phyloP scores from a whole-genome alignment of 345 rosid species.

The Excoecaria cochinchinensis region DNA sequence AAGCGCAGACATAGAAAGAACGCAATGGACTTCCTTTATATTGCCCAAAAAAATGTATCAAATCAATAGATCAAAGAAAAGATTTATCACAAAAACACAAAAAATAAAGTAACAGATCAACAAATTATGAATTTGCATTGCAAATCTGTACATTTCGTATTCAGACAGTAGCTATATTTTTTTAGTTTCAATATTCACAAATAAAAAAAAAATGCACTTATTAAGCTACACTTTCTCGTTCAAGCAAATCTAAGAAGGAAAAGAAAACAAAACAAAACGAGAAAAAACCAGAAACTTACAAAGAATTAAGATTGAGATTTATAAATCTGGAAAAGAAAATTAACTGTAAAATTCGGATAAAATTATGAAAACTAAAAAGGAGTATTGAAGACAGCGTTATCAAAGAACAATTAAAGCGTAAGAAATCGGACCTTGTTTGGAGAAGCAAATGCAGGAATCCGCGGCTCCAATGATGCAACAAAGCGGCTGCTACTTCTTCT shows the following conservation, averaged over 20 bases:
- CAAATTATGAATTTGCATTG: not conserved
- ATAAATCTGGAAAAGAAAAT: not conserved
- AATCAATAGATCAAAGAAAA: not conserved
- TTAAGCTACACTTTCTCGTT: not conserved
- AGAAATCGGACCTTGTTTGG: not conserved
- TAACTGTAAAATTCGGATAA: not conserved
- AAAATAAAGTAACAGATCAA: not conserved
- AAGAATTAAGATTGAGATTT: not conserved
- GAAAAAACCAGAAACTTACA: not conserved
- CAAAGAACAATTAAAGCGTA: too few species aligned
- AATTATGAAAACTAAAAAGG: not conserved
- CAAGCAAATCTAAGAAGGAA: too few species aligned
- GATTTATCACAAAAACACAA: not conserved
- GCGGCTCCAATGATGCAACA: not conserved
- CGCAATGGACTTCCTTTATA: not conserved
- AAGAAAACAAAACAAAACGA: not conserved
- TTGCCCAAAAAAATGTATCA: not conserved
- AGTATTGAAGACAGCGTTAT: too few species aligned
- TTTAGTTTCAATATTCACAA: not conserved
- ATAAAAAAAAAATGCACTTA: not conserved
- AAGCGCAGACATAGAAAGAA: not conserved
- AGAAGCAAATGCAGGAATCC: not conserved
- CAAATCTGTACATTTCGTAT: not conserved
- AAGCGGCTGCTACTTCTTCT: not conserved
- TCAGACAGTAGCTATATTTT: not conserved